Evolutionary conservation across 2,329 filamentous ascomycete genomes (phyloP), one percentile per base, ranked within the genome.

Genomic region (Colletotrichum sp.): DNA sequence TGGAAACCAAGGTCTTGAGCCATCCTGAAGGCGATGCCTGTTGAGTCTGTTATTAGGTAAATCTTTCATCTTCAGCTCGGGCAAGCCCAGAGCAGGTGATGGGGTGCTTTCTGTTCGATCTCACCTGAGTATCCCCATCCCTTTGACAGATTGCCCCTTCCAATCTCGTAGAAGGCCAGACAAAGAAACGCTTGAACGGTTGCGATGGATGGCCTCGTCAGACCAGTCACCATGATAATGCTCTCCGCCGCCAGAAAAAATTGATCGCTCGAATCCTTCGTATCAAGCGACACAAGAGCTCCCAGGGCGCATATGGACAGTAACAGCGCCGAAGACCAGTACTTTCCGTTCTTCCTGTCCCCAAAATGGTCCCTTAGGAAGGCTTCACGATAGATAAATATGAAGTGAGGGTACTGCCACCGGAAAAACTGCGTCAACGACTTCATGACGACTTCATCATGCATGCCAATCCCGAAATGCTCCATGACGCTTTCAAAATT

Each of bases 351-450:
- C 1, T 67, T 44, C 0, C 74, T 66, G 22, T 77, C 67, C 8
- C 77, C 73, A 28, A 80, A 79, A 28, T 82, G 78, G 12, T 75
- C 69, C 22, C 73, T 19, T 6, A 76, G 59, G n/a, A 82, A 82
- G 0, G 79, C 80, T 27, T 82, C 81, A 1, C 81, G 79, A 32
- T 82, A 82, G 3, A 82, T 79, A 59, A 82, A 82, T 79, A 82
- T 82, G 76, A 82, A 82, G n/a, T 82, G 78, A 6, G 81, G 80
- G 32, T 82, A 82, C 63, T 82, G 81, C 77, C 78, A 81, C n/a
- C 74, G 78, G 72, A 82, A 82, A 63, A 82, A 82, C 3, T 78
- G 75, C 27, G 78, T 64, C 1, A 82, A 63, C 0, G 77, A 77
- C 8, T 78, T 68, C 2, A 71, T 76, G 22, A 82, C 76, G 4